phyloP scores from a whole-genome alignment of 2,329 filamentous ascomycete genomes.

The Botrytis pseudocinerea region DNA sequence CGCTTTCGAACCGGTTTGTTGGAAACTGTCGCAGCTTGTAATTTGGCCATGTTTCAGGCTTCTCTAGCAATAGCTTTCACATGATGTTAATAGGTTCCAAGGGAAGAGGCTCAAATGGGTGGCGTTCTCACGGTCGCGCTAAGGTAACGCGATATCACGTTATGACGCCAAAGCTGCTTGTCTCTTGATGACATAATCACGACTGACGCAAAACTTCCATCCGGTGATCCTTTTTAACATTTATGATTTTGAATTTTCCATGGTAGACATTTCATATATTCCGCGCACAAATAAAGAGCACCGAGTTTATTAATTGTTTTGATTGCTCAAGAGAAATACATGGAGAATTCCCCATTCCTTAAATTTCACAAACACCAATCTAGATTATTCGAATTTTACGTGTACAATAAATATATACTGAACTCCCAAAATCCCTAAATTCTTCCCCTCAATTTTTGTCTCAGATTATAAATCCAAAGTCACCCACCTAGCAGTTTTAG shows the following conservation, averaged over 20 bases:
- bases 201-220: background rate
- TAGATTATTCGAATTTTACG: background rate
- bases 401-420: background rate
- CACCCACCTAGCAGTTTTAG: background rate
- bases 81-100: background rate
- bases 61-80: background rate
- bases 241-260: background rate
- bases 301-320: background rate
- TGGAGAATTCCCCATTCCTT: background rate
- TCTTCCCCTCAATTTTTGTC: background rate
- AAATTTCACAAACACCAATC: background rate
- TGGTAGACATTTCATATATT: background rate
- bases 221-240: background rate
- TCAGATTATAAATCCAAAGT: background rate
- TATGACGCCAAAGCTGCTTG: background rate
- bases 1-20: slow-evolving; percentile 45
- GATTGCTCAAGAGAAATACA: background rate
- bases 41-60: slow-evolving; percentile 34
- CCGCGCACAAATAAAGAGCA: background rate
- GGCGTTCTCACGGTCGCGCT: background rate
- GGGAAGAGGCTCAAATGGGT: background rate
- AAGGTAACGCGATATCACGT: background rate
- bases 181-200: background rate
- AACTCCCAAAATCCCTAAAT: background rate
- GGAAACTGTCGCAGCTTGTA: slow-evolving; percentile 51